Base-by-base conservation (phyloP, 495 filamentous ascomycete genomes). In the Usnea hakonensis region DNA sequence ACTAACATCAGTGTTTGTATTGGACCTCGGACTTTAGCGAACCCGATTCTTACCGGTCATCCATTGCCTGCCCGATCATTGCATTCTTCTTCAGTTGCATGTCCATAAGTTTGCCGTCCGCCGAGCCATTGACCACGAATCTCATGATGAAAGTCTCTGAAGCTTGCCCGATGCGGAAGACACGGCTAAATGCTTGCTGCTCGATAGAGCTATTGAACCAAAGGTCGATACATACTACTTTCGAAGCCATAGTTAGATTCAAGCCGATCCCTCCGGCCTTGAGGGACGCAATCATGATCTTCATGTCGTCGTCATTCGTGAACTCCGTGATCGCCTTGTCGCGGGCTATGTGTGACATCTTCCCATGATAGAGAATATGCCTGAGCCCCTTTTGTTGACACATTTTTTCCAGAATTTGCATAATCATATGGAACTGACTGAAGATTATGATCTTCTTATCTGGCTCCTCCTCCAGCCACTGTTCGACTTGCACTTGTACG, bases 131-230 rank as follows among this genome's bases (percentile, higher is more conserved):
- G 0, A 80, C 76, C 0, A 83, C 70, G 21, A 88, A 70, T 4
- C 81, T 78, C 3, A 78, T 77, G 59, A 84, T 78, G 38, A 78
- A 74, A 0, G 87, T 84, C 19, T 79, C 68, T 4, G 80, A 75
- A 2, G 62, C 57, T 57, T 90, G 86, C 0, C 87, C 86, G 23
- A 87, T 86, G 5, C 86, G 78, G 58, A 79, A 81, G 9, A 88
- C 74, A 0, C 86, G 81, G 36, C 79, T 83, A 65, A 87, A 87
- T 0, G 87, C 87, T 79, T 78, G 75, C 55, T 75, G 62, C 57
- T 79, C 74, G 0, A 74, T 53, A 35, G 72, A 69, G 40, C 73
- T 73, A 57, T 87, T 87, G 81, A 82, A 88, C 83, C 83, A 87
- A 0, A 79, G 74, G 58, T 87, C 85, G 0, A 85, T 57, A 2